A percentile compares a stretch with the other conserved stretches of the same genome.
Conservation (phyloP, 1,284 basidiomycete species). For the Ganoderma sinense region DNA sequence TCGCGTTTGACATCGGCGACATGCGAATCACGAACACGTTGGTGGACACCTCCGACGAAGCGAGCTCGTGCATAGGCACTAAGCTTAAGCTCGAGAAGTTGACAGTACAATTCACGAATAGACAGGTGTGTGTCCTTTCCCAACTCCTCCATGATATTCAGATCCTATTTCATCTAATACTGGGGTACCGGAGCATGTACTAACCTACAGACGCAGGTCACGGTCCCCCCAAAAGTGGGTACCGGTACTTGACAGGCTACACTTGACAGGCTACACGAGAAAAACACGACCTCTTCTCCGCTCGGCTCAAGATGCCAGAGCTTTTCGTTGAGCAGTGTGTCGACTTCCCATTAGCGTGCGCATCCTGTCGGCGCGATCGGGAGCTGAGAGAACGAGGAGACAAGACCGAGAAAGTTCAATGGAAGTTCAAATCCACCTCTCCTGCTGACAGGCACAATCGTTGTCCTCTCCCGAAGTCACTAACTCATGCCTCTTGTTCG, state of each 20-base stretch:
- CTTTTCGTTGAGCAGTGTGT: constrained; percentile 96
- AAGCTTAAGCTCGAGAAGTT: constrained; percentile 77
- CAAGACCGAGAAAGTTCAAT: neutral
- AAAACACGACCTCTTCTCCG: constrained; percentile 77
- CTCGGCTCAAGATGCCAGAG: constrained; percentile 94
- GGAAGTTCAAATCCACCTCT: neutral
- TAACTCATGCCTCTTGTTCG: neutral
- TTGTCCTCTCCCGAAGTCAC: neutral
- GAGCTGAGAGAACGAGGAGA: neutral
- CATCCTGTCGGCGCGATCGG: neutral
- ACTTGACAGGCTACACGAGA: no score
- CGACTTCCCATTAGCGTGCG: constrained; percentile 63
- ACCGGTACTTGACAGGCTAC: no score
- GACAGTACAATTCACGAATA: constrained; percentile 45
- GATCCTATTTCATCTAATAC: no score
- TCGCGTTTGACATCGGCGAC: constrained; percentile 94
- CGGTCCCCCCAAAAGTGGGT: constrained; percentile 86
- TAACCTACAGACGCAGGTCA: neutral
- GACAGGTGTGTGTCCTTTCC: constrained; percentile 66
- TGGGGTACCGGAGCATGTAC: no score
- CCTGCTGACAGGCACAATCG: no score
- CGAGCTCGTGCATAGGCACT: constrained; percentile 83
- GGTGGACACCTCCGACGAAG: constrained; percentile 94
- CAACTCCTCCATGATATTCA: no score
- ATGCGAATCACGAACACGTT: constrained; percentile 98